A percentile compares a stretch with the other conserved stretches of the same genome.
These are phyloP conservation scores for Ganoderma meredithae DNA, from an alignment of 1,284 basidiomycete species.

Conservation along the genomic window DNA sequence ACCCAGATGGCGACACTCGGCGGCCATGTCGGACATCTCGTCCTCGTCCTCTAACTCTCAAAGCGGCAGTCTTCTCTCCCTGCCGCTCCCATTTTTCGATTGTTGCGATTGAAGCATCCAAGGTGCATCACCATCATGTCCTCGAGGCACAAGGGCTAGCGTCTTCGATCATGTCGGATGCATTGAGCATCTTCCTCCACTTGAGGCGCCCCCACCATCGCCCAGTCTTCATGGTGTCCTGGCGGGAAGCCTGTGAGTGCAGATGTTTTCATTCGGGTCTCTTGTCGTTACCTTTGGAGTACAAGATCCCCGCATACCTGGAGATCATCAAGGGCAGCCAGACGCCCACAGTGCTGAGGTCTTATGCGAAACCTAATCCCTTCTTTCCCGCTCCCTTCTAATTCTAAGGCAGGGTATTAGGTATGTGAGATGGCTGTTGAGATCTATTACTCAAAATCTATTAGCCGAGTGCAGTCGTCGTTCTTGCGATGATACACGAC, in stretches of 20 bases:
- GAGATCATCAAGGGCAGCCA: slow-evolving; percentile 6
- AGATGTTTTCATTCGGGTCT: too few relatives aligned
- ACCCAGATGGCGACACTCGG: neutral
- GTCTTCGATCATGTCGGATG: slow-evolving; percentile 10
- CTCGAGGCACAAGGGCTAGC: neutral
- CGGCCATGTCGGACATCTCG: slow-evolving; percentile 1
- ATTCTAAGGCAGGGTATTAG: neutral
- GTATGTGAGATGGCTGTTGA: neutral
- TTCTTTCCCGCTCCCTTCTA: neutral
- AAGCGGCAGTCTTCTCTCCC: neutral
- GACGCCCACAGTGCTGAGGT: neutral
- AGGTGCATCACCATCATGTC: neutral
- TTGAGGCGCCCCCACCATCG: neutral
- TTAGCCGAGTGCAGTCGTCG: neutral
- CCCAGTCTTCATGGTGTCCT: slow-evolving; percentile 1
- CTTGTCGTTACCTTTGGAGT: neutral
- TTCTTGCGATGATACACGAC: neutral
- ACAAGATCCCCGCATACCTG: neutral
- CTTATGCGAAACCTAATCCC: neutral
- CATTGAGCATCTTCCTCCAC: slow-evolving; percentile 2
- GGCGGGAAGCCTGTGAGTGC: slow-evolving; percentile 4
- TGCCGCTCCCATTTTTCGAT: neutral
- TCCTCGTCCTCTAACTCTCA: neutral
- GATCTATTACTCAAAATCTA: neutral
- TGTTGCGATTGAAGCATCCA: neutral